Percentiles rank a stretch among this genome's conserved stretches.
These are phyloP conservation scores for Hymenoscyphus fraxineus DNA, from an alignment of 2,329 filamentous ascomycete species.

Conservation along the genomic window DNA sequence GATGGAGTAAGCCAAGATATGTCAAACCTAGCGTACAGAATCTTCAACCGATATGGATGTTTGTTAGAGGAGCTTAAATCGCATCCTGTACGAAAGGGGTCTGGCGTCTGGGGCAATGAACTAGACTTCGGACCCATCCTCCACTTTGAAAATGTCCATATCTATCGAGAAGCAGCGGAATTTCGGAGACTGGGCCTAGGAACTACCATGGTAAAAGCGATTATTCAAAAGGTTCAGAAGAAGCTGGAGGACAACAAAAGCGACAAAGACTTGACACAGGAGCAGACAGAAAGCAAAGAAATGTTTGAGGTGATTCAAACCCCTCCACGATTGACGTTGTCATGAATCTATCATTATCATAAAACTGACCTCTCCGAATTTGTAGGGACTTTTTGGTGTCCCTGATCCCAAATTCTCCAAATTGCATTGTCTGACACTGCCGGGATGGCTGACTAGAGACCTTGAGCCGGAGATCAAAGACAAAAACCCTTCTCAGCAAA, in stretches of 20 bases:
- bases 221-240: neutral
- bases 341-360: too few species aligned
- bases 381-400: conserved; percentile 29
- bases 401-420: conserved; percentile 28
- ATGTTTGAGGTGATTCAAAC: neutral
- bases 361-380: conserved; percentile 31
- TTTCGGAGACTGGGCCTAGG: neutral
- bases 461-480: conserved; percentile 23
- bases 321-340: conserved; percentile 19
- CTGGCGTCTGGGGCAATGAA: conserved; percentile 32
- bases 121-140: conserved; percentile 32
- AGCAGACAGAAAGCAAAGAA: neutral
- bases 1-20: conserved; percentile 32
- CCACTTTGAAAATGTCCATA: conserved; percentile 23
- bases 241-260: neutral
- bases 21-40: conserved; percentile 34
- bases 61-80: conserved; percentile 35
- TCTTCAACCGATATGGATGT: conserved; percentile 40
- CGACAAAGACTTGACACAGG: neutral
- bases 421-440: conserved; percentile 13
- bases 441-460: conserved; percentile 24
- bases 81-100: conserved; percentile 30
- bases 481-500: conserved; percentile 13
- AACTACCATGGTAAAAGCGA: neutral
- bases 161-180: conserved; percentile 4